These are phyloP conservation scores for Heliosperma pusillum DNA, from an alignment of 148 eudicot genomes.

Conservation along the genomic window DNA sequence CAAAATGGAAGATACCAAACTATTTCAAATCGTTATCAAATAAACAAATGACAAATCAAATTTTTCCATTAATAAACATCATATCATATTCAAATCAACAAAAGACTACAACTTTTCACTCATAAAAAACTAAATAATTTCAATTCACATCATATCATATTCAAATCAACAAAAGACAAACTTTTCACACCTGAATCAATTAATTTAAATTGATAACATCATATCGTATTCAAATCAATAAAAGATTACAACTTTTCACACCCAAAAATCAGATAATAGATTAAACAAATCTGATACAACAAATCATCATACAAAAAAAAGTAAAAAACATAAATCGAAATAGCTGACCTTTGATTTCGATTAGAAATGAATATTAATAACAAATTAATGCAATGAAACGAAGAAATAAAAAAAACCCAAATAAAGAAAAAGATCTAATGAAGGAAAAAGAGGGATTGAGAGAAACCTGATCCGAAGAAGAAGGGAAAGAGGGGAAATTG, in stretches of 20 bases:
- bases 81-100: background rate
- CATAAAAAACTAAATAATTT: background rate
- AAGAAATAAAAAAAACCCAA: background rate
- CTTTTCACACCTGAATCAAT: no score
- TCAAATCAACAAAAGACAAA: no score
- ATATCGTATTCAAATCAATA: background rate
- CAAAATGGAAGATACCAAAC: background rate
- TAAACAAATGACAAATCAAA: no score
- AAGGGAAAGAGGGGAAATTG: conserved; percentile 21
- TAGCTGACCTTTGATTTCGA: conserved; percentile 6
- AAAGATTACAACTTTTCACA: background rate
- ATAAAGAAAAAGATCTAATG: background rate
- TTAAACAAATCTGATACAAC: background rate
- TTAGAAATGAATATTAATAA: background rate
- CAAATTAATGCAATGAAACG: background rate
- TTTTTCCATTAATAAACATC: background rate
- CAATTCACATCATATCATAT: background rate
- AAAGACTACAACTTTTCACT: background rate
- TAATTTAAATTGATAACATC: background rate
- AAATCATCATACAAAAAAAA: background rate
- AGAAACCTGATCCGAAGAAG: conserved; percentile 41
- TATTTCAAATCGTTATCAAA: no score
- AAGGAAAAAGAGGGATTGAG: background rate
- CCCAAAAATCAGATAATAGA: background rate
- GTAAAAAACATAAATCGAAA: background rate